Evolutionary conservation across 768 basidiomycete genomes (phyloP), one percentile per base, ranked within the genome.

Genomic region (Rubroboletus satanas): DNA sequence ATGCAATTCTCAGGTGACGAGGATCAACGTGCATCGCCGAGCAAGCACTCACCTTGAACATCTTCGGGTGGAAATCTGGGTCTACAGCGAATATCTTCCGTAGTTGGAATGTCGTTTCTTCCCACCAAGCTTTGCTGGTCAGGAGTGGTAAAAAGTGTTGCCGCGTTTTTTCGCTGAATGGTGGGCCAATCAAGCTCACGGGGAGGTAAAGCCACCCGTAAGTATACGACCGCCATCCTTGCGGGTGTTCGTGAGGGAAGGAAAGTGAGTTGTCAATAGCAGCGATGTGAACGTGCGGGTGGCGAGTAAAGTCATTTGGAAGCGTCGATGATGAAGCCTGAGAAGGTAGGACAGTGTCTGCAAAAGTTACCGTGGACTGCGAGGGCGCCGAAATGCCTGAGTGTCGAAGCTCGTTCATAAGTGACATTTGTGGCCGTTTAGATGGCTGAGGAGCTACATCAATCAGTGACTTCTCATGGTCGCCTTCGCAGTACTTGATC

Each of bases 241-340:
- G 81, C 0, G 93, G 93, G 62, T 95, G 92, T 63, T 93, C 87
- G 60, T 94, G 90, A 26, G 93, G 93, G 64, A 93, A 96, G 3
- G 90, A 90, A 36, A 96, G 80, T 0, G 90, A 93, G 69, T 95
- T 95, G 66, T 95, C 93, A 57, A 96, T 96, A 10, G 93, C 93
- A 43, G 93, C 92, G 53, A 94, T 89, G 65, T 93, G 92, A 41
- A 94, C 84, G 66, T 94, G 92, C 2, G 91, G 89, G 56, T 78
- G 79, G 48, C 81, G 79, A 41, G 76, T 81, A 64, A 84, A 88
- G 45, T 64, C 62, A 15, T 58, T 54, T 37, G 69, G 61, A 26
- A 71, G 66, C 31, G 73, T 69, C 18, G 73, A 73, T 31, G 75
- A 57, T 15, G 62, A 39, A 48, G 53, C 73, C 60, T 57, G 77